phyloP scores from a whole-genome alignment of 1,139 yeast genomes.

The Diutina mesorugosa region DNA sequence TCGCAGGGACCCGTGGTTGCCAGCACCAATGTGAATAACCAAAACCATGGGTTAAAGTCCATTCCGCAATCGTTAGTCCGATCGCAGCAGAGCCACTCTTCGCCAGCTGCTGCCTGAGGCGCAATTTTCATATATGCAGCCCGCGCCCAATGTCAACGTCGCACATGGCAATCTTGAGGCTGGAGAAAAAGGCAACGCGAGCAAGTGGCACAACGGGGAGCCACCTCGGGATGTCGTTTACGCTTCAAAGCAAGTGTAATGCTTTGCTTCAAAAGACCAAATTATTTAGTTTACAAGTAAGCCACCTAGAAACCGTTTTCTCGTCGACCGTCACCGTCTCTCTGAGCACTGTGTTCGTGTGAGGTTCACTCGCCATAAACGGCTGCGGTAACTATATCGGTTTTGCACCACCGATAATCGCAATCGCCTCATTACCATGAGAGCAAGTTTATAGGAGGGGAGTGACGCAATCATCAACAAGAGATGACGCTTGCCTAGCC shows the following conservation, averaged over 20 bases:
- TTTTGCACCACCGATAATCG: background rate
- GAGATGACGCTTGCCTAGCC: background rate
- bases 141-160: background rate
- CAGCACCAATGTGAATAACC: slow-evolving; percentile 31
- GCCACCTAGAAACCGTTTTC: too few relatives aligned
- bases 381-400: background rate
- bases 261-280: too few relatives aligned
- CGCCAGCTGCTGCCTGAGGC: background rate
- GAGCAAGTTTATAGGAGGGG: background rate
- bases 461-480: background rate
- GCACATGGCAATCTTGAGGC: background rate
- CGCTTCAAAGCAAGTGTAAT: too few relatives aligned
- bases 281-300: too few relatives aligned
- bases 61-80: background rate
- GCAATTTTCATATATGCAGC: background rate
- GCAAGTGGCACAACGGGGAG: background rate
- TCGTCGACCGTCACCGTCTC: too few relatives aligned
- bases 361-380: background rate
- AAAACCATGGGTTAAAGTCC: slow-evolving; percentile 3
- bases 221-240: background rate
- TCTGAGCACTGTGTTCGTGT: background rate
- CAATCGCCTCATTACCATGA: background rate
- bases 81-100: background rate
- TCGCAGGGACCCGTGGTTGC: slow-evolving; percentile 14
- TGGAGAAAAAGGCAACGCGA: background rate